Percentiles rank a stretch among this genome's conserved stretches.
phyloP scores from a whole-genome alignment of 1,284 basidiomycete genomes.

The Ustilago nuda region DNA sequence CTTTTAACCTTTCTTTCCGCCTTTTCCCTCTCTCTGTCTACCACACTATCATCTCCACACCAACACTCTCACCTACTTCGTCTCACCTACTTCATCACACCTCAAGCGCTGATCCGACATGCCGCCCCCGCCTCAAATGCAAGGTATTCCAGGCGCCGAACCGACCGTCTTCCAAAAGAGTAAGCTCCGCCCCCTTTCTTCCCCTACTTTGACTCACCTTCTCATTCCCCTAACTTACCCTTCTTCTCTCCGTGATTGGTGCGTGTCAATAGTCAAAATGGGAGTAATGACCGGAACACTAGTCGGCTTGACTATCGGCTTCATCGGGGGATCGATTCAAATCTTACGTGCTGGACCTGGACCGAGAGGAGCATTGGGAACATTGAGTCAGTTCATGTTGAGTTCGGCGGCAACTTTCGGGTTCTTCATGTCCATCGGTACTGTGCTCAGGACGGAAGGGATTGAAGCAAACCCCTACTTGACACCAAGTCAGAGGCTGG shows the following conservation, averaged over 20 bases:
- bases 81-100: not conserved
- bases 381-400: conserved; percentile 65
- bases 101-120: conserved; percentile 5
- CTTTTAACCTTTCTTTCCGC: conserved; percentile 1
- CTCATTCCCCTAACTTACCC: not conserved
- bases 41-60: not conserved
- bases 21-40: not conserved
- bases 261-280: conserved; percentile 53
- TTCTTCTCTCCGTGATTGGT: not conserved
- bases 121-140: conserved; percentile 51
- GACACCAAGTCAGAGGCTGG: conserved; percentile 25
- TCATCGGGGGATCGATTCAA: conserved; percentile 66
- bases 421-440: conserved; percentile 67
- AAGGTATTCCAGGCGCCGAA: conserved; percentile 43
- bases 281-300: conserved; percentile 67
- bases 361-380: conserved; percentile 59
- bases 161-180: conserved; percentile 54
- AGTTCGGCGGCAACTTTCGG: conserved; percentile 66
- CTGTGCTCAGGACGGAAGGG: conserved; percentile 62
- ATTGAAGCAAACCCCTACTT: conserved; percentile 36
- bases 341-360: conserved; percentile 65
- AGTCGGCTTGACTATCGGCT: conserved; percentile 65
- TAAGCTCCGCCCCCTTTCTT: conserved; percentile 11
- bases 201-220: not conserved
- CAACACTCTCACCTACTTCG: not conserved